Base-by-base conservation (phyloP, 176 grass and related monocot genomes). In the Phragmites australis region DNA sequence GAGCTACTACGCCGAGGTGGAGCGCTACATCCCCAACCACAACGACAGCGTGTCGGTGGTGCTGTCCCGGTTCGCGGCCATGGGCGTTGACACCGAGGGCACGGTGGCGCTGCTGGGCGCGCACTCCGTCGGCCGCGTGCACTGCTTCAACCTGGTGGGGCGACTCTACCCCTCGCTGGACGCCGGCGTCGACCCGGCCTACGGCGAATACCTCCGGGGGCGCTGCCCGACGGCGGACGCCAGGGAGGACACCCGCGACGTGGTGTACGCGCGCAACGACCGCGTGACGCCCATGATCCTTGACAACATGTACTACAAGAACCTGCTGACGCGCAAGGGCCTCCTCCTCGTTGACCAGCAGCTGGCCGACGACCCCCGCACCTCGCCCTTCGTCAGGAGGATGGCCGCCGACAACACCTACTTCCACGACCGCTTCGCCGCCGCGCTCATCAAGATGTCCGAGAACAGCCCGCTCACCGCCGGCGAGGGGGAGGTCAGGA, bases 241-340 rank as follows among this genome's bases (percentile, higher is more conserved):
- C 1, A 0, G 1, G 44, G 79, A 82, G 79, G 83, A 92, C 75
- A 63, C 83, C 1, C 68, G 82, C 21, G 87, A 80, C 31, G 87
- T 93, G 12, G 74, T 25, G 23, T 93, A 93, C 84, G 77, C 91
- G 22, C 50, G 84, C 43, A 93, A 93, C 84, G 87, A 93, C 87
- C 65, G 90, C 6, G 58, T 6, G 16, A 93, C 91, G 21, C 91
- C 87, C 59, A 89, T 93, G 91, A 4, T 89, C 5, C 73, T 93
- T 0, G 87, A 93, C 77, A 93, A 93, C 87, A 51, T 79, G 72
- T 93, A 93, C 84, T 84, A 89, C 81, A 74, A 59, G 81, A 77
- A 93, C 77, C 73, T 93, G 0, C 23, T 93, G 0, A 48, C 42
- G 2, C 23, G 74, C 11, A 22, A 76, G 81, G 91, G 91, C 0